phyloP scores from a whole-genome alignment of 2,329 filamentous ascomycete genomes.

The Hypoxylon sp. region DNA sequence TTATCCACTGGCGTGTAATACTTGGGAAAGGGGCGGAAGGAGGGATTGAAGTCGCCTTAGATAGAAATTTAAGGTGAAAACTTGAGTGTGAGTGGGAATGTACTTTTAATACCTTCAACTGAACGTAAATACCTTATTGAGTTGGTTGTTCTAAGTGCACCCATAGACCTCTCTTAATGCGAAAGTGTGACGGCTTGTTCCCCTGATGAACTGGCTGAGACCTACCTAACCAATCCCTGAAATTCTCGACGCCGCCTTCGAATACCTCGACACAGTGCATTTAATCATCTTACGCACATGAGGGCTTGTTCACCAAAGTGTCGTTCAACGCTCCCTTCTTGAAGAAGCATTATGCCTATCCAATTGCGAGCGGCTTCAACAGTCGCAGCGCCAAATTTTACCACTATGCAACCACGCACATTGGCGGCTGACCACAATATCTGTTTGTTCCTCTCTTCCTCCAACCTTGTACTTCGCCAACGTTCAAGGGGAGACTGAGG shows the following conservation, averaged over 20 bases:
- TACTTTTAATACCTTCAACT: background rate
- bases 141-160: background rate
- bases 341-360: slow-evolving; percentile 79
- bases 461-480: slow-evolving; percentile 69
- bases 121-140: too few relatives aligned
- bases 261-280: background rate
- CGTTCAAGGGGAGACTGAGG: slow-evolving; percentile 58
- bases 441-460: slow-evolving; percentile 69
- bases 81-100: background rate
- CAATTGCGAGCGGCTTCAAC: slow-evolving; percentile 86
- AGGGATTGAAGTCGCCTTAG: background rate
- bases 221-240: background rate
- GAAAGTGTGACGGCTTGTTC: too few relatives aligned
- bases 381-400: slow-evolving; percentile 88
- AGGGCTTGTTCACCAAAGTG: slow-evolving; percentile 85
- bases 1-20: background rate
- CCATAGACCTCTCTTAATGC: too few relatives aligned
- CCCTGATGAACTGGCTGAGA: too few relatives aligned
- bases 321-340: slow-evolving; percentile 77
- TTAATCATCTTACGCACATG: slow-evolving; percentile 74
- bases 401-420: slow-evolving; percentile 85
- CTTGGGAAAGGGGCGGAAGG: background rate
- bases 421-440: slow-evolving; percentile 86
- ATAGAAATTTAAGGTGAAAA: background rate
- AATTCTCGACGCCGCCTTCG: background rate